Percentiles rank a stretch among this genome's conserved stretches.
Evolutionary conservation across 2,329 filamentous ascomycete genomes (phyloP).

Genomic region (Phyllosticta citriasiana): DNA sequence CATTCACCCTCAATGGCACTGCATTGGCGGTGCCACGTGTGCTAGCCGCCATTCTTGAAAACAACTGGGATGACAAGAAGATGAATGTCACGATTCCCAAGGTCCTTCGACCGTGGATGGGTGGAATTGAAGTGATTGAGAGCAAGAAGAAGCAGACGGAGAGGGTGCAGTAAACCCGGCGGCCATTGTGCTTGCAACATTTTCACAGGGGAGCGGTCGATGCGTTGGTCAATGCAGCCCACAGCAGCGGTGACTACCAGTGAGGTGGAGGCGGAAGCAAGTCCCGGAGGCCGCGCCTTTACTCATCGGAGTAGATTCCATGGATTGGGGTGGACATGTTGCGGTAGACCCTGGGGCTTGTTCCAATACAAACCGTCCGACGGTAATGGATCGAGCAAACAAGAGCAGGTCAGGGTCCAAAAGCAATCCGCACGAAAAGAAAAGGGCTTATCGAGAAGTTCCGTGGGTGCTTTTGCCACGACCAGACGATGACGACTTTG

Average conservation of each 20-base stretch:
- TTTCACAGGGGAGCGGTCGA: neutral
- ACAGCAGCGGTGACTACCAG: neutral
- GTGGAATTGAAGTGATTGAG: slow-evolving; percentile 31
- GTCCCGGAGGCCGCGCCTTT: neutral
- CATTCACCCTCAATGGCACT: slow-evolving; percentile 89
- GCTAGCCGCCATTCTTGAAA: slow-evolving; percentile 79
- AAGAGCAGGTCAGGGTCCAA: neutral
- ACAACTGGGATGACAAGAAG: slow-evolving; percentile 68
- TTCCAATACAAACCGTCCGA: neutral
- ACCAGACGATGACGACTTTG: neutral
- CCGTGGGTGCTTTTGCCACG: neutral
- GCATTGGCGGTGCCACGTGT: slow-evolving; percentile 86
- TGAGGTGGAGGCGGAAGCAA: neutral
- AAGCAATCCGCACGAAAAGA: neutral
- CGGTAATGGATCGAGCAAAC: neutral
- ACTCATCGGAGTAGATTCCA: neutral
- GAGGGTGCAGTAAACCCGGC: neutral
- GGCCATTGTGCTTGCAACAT: neutral
- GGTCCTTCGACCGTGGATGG: slow-evolving; percentile 77
- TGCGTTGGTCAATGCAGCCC: neutral
- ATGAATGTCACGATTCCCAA: slow-evolving; percentile 65
- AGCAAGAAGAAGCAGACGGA: slow-evolving; percentile 10
- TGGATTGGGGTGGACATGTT: neutral
- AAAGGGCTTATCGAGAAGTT: too few species aligned
- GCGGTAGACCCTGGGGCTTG: neutral